These are phyloP conservation scores for Epichloe glyceriae DNA, from an alignment of 2,329 filamentous ascomycete species.

Conservation along the genomic window DNA sequence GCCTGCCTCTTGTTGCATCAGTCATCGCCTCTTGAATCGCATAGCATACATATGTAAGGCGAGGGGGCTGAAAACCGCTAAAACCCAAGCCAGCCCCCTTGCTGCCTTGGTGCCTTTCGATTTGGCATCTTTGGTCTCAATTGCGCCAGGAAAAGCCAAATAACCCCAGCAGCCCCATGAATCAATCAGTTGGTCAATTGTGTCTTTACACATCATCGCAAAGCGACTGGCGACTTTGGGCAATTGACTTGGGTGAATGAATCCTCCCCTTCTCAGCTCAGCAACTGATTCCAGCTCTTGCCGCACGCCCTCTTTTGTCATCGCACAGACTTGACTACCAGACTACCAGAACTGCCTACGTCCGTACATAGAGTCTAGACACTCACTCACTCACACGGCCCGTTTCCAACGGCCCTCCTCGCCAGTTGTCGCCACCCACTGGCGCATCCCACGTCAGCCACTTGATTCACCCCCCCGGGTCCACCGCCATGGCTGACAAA, in stretches of 20 bases:
- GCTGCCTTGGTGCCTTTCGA: neutral
- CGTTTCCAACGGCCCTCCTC: neutral
- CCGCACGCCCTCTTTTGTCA: too few relatives aligned
- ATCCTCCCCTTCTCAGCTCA: neutral
- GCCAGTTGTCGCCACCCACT: slow-evolving; percentile 2
- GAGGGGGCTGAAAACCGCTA: neutral
- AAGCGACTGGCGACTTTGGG: slow-evolving; percentile 4
- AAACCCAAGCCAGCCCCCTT: neutral
- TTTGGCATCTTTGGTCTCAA: neutral
- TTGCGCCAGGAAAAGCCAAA: neutral
- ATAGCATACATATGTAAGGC: neutral
- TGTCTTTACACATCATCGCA: too few relatives aligned
- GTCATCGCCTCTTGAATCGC: neutral
- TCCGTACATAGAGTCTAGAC: neutral
- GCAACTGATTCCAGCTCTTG: too few relatives aligned
- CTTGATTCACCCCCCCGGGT: neutral
- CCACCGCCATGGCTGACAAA: slow-evolving; percentile 23
- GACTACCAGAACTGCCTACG: too few relatives aligned
- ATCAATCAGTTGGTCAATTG: neutral
- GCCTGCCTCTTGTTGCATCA: neutral
- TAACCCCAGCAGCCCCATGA: neutral
- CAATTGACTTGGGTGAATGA: slow-evolving; percentile 3
- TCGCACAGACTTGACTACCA: too few relatives aligned
- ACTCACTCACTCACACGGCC: neutral
- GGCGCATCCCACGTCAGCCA: slow-evolving; percentile 4